Percentiles rank a stretch among this genome's conserved stretches.
These are phyloP conservation scores for Rubus parviflorus DNA, from an alignment of 306 rosid genomes.

Conservation along the genomic window DNA sequence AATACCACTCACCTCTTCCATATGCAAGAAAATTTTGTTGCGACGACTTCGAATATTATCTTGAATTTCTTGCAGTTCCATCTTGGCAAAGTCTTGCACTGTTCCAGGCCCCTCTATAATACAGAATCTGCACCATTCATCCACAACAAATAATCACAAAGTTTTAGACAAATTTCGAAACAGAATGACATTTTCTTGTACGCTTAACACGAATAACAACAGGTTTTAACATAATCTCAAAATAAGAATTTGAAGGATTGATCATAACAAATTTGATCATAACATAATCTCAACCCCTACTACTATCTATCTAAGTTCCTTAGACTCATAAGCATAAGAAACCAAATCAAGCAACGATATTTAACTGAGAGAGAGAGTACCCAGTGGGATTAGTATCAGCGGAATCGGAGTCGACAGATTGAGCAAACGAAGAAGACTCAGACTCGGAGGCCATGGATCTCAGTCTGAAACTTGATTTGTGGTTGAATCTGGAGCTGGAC, in stretches of 20 bases:
- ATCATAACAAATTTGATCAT: too few species aligned
- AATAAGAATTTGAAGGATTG: too few species aligned
- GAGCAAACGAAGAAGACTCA: constrained; percentile 49
- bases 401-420: constrained; percentile 61
- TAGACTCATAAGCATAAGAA: neutral
- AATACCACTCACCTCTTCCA: constrained; percentile 77
- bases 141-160: neutral
- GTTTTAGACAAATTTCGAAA: too few species aligned
- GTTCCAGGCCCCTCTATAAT: constrained; percentile 97
- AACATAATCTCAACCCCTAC: too few species aligned
- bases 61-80: constrained; percentile 89
- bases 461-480: constrained; percentile 30
- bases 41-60: constrained; percentile 89
- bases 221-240: too few species aligned
- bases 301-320: too few species aligned
- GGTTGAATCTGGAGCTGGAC: constrained; percentile 29
- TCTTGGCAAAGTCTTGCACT: constrained; percentile 77
- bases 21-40: constrained; percentile 86
- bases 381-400: constrained; percentile 58
- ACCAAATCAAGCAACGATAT: neutral
- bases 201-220: too few species aligned
- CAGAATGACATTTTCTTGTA: too few species aligned
- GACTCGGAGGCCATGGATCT: constrained; percentile 57
- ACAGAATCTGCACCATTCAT: constrained; percentile 57
- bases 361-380: constrained; percentile 23